Conservation (phyloP, 257 asterid genomes). For the Cynanchum wilfordii region DNA sequence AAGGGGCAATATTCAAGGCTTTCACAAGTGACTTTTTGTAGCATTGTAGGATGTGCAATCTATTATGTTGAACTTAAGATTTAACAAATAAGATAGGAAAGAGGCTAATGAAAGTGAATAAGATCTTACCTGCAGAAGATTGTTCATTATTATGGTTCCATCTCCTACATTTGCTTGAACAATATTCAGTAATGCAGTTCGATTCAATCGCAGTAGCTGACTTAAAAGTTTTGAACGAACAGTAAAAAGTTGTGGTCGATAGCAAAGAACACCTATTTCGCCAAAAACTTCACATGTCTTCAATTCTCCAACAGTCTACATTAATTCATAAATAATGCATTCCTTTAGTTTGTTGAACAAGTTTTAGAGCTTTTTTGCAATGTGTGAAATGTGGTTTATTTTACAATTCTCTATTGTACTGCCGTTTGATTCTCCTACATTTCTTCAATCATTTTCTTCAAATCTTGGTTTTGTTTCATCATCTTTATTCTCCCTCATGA, state of each 20-base stretch:
- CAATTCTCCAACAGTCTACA: slow-evolving; percentile 47
- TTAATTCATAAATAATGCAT: slow-evolving; percentile 5
- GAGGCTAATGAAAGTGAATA: not conserved
- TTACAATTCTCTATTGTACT: no score
- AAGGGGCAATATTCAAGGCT: not conserved
- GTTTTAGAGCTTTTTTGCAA: not conserved
- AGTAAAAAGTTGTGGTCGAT: slow-evolving; percentile 64
- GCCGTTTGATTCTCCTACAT: no score
- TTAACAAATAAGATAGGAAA: not conserved
- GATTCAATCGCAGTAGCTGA: slow-evolving; percentile 73
- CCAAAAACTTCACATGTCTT: slow-evolving; percentile 66
- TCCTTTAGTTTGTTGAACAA: not conserved
- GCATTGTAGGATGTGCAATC: not conserved
- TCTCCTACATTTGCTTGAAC: slow-evolving; percentile 77
- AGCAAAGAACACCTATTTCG: slow-evolving; percentile 77
- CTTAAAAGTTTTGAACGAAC: slow-evolving; percentile 68
- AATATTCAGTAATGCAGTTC: slow-evolving; percentile 54
- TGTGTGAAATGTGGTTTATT: not conserved
- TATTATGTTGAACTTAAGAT: not conserved
- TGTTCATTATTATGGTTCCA: slow-evolving; percentile 77
- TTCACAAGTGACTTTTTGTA: not conserved
- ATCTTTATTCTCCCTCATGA: no score
- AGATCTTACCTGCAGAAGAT: slow-evolving; percentile 61
- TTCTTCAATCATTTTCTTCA: no score
- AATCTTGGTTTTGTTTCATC: no score